phyloP scores from a whole-genome alignment of 805 yeast species.

The Wickerhamomyces silvicola region DNA sequence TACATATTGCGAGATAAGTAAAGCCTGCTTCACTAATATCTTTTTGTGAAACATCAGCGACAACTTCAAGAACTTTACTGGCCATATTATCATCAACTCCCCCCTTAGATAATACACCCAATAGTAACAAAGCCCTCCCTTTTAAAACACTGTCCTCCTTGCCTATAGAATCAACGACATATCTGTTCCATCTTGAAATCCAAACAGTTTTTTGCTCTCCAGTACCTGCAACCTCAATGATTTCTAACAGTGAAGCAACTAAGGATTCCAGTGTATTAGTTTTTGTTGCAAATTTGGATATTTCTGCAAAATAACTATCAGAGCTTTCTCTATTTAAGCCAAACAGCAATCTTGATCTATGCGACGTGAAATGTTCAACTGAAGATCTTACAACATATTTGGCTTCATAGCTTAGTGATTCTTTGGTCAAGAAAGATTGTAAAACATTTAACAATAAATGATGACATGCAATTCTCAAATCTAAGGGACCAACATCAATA shows the following conservation, averaged over 20 bases:
- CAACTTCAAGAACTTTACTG: slow-evolving; percentile 28
- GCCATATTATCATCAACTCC: slow-evolving; percentile 57
- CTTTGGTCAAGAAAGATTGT: slow-evolving; percentile 60
- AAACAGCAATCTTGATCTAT: slow-evolving; percentile 59
- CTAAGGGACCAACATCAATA: slow-evolving; percentile 41
- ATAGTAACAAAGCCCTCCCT: slow-evolving; percentile 57
- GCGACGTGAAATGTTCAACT: slow-evolving; percentile 39
- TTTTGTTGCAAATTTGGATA: slow-evolving; percentile 32
- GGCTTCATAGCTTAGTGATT: slow-evolving; percentile 36
- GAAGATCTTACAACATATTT: slow-evolving; percentile 39
- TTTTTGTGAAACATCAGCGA: slow-evolving; percentile 26
- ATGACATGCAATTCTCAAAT: slow-evolving; percentile 55
- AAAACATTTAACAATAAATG: slow-evolving; percentile 59
- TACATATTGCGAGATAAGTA: slow-evolving; percentile 25
- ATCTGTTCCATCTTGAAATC: slow-evolving; percentile 60
- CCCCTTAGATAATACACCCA: slow-evolving; percentile 60
- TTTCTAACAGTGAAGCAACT: slow-evolving; percentile 46
- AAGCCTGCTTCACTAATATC: slow-evolving; percentile 19
- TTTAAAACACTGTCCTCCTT: slow-evolving; percentile 51
- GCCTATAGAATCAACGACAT: slow-evolving; percentile 57
- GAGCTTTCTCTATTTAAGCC: slow-evolving; percentile 56
- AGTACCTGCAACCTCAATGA: slow-evolving; percentile 44
- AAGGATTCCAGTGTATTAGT: slow-evolving; percentile 47
- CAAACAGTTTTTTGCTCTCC: slow-evolving; percentile 45
- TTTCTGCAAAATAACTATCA: slow-evolving; percentile 27